phyloP scores from a whole-genome alignment of 1,284 basidiomycete genomes.

The Apiotrichum veenhuisii region DNA sequence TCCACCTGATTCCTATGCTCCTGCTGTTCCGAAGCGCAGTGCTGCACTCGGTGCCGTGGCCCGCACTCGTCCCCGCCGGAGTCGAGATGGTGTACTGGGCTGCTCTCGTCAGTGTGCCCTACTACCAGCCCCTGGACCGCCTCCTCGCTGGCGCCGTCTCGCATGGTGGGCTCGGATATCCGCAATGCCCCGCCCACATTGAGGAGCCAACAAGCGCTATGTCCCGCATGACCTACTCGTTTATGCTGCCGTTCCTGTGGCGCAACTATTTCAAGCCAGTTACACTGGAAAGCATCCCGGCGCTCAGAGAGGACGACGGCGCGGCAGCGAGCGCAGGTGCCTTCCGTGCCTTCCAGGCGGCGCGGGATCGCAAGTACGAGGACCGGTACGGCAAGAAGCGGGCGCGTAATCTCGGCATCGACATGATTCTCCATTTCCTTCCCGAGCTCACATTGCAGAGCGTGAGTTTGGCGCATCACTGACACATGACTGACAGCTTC shows the following conservation, averaged over 20 bases:
- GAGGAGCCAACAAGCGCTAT: slow-evolving; percentile 45
- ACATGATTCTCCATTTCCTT: slow-evolving; percentile 34
- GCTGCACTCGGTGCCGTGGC: slow-evolving; percentile 18
- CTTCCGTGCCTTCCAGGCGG: slow-evolving; percentile 43
- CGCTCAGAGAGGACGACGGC: slow-evolving; percentile 54
- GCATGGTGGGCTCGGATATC: slow-evolving; percentile 31
- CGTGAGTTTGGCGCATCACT: slow-evolving; percentile 17
- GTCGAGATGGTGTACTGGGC: slow-evolving; percentile 42
- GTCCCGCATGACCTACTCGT: slow-evolving; percentile 47
- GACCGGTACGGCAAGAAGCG: slow-evolving; percentile 27
- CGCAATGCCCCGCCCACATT: slow-evolving; percentile 27
- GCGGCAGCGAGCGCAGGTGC: slow-evolving; percentile 50
- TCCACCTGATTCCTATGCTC: slow-evolving; percentile 40
- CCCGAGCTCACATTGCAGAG: slow-evolving; percentile 23
- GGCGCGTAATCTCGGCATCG: slow-evolving; percentile 44
- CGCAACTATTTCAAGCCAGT: slow-evolving; percentile 51
- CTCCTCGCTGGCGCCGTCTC: slow-evolving; percentile 36
- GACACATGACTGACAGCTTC: slow-evolving; percentile 8
- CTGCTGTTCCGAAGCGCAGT: slow-evolving; percentile 40
- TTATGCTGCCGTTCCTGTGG: slow-evolving; percentile 49
- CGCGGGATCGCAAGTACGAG: slow-evolving; percentile 20
- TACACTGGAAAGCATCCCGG: slow-evolving; percentile 51
- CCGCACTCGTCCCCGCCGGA: slow-evolving; percentile 26
- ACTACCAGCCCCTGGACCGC: slow-evolving; percentile 38
- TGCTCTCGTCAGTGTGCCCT: slow-evolving; percentile 44